phyloP scores from a whole-genome alignment of 306 rosid genomes.

The Inga oerstediana region DNA sequence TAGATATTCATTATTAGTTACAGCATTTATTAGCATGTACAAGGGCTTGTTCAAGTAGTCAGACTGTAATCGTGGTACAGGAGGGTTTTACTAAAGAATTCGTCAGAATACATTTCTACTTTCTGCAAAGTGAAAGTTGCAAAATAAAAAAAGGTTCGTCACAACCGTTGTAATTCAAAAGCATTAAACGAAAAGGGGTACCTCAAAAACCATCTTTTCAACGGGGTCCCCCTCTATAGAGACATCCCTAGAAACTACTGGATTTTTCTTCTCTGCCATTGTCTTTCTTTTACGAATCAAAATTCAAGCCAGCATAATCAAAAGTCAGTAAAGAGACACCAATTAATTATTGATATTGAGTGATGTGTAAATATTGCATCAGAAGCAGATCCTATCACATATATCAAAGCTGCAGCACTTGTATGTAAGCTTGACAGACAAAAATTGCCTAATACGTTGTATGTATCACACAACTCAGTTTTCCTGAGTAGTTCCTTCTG shows the following conservation, averaged over 20 bases:
- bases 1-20: too few species aligned
- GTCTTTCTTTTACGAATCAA: constrained; percentile 28
- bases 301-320: constrained; percentile 40
- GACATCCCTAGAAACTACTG: constrained; percentile 76
- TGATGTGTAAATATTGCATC: neutral
- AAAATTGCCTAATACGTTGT: neutral
- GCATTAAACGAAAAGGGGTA: constrained; percentile 24
- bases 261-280: constrained; percentile 79
- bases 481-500: neutral
- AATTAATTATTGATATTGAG: neutral
- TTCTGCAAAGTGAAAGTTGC: neutral
- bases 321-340: constrained; percentile 30
- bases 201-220: constrained; percentile 90
- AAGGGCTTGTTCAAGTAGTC: neutral
- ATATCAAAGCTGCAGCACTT: neutral
- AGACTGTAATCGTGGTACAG: neutral
- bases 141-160: neutral
- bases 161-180: neutral
- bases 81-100: neutral
- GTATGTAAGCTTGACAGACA: neutral
- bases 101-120: constrained; percentile 16
- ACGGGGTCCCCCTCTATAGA: constrained; percentile 87
- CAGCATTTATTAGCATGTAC: neutral
- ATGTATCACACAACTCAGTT: neutral
- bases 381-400: neutral